A percentile compares a stretch with the other conserved stretches of the same genome.
phyloP scores from a whole-genome alignment of 768 basidiomycete species.

The Imleria badia region DNA sequence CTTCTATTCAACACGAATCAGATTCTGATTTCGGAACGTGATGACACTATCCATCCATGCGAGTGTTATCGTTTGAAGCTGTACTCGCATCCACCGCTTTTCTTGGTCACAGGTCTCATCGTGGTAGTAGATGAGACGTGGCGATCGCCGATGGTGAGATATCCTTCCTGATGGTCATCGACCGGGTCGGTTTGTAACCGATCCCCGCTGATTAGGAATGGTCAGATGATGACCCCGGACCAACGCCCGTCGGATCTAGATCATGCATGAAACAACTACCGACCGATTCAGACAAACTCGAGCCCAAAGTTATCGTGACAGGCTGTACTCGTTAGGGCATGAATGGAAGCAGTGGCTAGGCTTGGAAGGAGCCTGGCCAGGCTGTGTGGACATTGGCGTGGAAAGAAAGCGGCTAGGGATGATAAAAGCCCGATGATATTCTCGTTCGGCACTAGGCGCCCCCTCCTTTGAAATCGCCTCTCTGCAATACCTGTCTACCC shows the following conservation, averaged over 20 bases:
- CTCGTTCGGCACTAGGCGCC: background rate
- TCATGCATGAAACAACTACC: background rate
- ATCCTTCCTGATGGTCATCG: background rate
- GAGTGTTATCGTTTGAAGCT: too few species aligned
- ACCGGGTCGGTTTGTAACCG: background rate
- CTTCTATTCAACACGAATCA: too few species aligned
- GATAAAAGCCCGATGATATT: conserved; percentile 6
- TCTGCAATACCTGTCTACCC: background rate
- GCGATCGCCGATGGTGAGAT: background rate
- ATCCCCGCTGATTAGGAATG: background rate
- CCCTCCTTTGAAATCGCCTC: background rate
- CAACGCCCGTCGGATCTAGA: background rate
- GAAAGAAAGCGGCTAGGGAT: background rate
- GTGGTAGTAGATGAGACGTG: too few species aligned
- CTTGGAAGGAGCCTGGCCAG: background rate
- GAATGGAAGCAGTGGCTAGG: background rate
- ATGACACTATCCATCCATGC: too few species aligned
- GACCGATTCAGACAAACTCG: too few species aligned
- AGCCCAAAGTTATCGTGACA: background rate
- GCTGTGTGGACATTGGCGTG: background rate
- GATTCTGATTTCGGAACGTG: background rate
- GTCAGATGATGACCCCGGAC: background rate
- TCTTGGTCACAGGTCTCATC: too few species aligned
- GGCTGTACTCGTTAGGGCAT: background rate
- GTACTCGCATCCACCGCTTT: too few species aligned